These are phyloP conservation scores for Fusarium odoratissimum DNA, from an alignment of 2,329 filamentous ascomycete species.

Conservation along the genomic window DNA sequence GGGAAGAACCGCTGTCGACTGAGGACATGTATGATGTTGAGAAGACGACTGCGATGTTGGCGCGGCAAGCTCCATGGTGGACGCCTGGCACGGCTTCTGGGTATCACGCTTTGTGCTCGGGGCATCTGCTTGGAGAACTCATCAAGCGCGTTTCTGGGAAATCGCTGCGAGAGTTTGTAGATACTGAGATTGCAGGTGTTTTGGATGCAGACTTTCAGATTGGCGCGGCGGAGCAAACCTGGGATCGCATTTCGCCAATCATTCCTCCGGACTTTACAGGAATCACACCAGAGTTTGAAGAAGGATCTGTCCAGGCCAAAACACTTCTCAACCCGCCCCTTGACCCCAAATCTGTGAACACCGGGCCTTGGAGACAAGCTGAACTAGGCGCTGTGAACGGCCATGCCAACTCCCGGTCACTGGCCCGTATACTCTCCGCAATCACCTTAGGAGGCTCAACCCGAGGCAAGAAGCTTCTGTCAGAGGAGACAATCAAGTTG, in stretches of 20 bases:
- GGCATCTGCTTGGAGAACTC: background rate
- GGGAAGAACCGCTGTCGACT: background rate
- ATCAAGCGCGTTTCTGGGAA: background rate
- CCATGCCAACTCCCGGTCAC: background rate
- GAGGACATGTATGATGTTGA: constrained; percentile 4
- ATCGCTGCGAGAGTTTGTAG: background rate
- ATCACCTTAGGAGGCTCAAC: background rate
- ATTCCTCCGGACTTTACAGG: background rate
- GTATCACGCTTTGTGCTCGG: background rate
- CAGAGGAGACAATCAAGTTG: background rate
- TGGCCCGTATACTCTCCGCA: background rate
- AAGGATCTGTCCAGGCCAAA: background rate
- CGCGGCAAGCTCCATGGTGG: background rate
- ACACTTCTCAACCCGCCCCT: background rate
- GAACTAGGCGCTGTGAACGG: background rate
- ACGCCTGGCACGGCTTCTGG: background rate
- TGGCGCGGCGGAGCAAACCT: background rate
- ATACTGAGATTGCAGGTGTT: background rate
- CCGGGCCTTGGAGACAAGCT: background rate
- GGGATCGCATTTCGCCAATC: fast-evolving
- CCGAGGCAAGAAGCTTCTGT: background rate
- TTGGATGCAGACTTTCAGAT: constrained; percentile 1
- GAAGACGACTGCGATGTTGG: background rate
- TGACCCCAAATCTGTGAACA: background rate
- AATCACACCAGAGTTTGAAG: background rate